Evolutionary conservation across 805 yeast species (phyloP), one percentile per base, ranked within the genome.

Genomic region (Candida sanyiensis): DNA sequence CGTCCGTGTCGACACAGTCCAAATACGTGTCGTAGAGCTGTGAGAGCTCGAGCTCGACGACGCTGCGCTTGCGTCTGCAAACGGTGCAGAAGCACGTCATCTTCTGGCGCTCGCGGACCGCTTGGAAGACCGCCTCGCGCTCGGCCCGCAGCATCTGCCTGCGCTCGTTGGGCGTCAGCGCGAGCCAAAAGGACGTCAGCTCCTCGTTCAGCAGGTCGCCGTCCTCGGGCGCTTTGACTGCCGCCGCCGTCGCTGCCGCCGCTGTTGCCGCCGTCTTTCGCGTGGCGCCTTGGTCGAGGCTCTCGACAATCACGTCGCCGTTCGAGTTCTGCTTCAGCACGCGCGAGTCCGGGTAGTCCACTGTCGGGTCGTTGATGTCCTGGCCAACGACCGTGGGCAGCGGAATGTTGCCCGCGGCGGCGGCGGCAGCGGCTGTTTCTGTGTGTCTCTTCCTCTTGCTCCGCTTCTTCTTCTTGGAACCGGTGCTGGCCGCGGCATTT

Each of bases 41-140:
- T 50, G 80, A 87, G 51, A 88, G 69, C 56, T 85, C 95, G 48
- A 75, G 78, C 53, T 83, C 93, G 46, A 86, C 73, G 12, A 85
- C 76, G 36, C 66, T 60, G 51, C 80, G 77, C 48, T 83, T 80
- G 33, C 84, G 72, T 2, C 89, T 90, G 62, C 96, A 89, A 15
- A 77, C 77, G 4, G 78, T 64, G 56, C 96, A 89, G 42, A 75
- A 70, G 57, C 96, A 88, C 11, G 57, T 58, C 19, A 66, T 62
- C 45, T 69, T 67, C 52, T 76, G 80, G 52, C 77, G 77, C 43
- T 71, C 77, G 44, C 72, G 74, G 57, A 86, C 74, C 30, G 77
- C 69, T 35, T 72, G 73, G 60, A 83, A 67, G 1, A 88, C 77
- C 28, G 84, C 78, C 33, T 75, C 75, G 54, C 79, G 81, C 48